These are phyloP conservation scores for Hyaloscypha finlandica DNA, from an alignment of 495 filamentous ascomycete species.

Conservation along the genomic window DNA sequence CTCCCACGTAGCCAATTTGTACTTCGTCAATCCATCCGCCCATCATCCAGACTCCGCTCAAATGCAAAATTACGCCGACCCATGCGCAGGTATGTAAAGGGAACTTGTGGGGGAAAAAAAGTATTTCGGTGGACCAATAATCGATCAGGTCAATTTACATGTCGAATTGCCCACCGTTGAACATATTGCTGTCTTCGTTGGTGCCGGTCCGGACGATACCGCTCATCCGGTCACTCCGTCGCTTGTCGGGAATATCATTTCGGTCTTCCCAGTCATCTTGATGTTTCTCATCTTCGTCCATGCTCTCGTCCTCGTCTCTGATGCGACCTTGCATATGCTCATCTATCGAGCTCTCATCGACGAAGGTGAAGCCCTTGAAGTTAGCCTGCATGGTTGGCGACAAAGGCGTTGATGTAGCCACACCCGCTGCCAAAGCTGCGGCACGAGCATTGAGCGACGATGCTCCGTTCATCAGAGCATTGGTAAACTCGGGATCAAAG, in stretches of 20 bases:
- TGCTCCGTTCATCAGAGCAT: conserved; percentile 74
- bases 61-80: conserved; percentile 30
- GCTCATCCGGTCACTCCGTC: conserved; percentile 65
- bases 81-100: conserved; percentile 30
- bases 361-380: conserved; percentile 97
- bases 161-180: conserved; percentile 75
- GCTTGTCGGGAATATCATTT: conserved; percentile 43
- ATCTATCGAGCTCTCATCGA: conserved; percentile 94
- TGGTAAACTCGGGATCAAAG: conserved; percentile 98
- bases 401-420: conserved; percentile 81
- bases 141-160: conserved; percentile 29
- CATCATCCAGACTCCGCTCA: conserved; percentile 28
- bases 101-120: conserved; percentile 16
- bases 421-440: conserved; percentile 71
- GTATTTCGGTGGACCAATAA: conserved; percentile 2
- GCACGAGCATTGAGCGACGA: conserved; percentile 88
- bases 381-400: conserved; percentile 96
- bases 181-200: conserved; percentile 69
- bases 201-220: conserved; percentile 67
- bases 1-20: conserved; percentile 13
- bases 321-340: conserved; percentile 75
- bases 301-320: conserved; percentile 70
- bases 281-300: conserved; percentile 53
- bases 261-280: conserved; percentile 46
- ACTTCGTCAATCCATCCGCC: conserved; percentile 3